Evolutionary conservation across 2,329 filamentous ascomycete species (phyloP).

Genomic region (Diplocarpon rosae): DNA sequence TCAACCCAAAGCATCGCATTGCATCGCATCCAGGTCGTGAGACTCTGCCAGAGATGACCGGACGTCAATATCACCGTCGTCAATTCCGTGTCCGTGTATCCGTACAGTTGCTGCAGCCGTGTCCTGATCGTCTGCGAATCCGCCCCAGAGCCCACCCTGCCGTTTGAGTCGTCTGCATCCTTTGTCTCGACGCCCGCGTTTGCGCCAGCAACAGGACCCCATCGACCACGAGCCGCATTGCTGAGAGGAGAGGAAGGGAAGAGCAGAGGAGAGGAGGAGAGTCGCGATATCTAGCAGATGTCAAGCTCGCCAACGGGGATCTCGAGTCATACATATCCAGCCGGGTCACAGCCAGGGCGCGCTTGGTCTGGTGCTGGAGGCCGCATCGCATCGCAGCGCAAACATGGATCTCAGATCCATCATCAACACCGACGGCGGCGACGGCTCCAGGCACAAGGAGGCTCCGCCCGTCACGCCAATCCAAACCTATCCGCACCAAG

Average conservation of each 20-base stretch:
- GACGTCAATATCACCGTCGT: constrained; percentile 2
- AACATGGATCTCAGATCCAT: constrained; percentile 42
- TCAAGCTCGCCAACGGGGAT: constrained; percentile 8
- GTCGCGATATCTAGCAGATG: constrained; percentile 18
- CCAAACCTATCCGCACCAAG: constrained; percentile 21
- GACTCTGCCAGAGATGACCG: not conserved
- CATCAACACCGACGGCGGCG: constrained; percentile 33
- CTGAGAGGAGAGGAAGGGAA: not conserved
- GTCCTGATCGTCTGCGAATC: constrained; percentile 4
- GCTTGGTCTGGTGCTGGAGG: constrained; percentile 17
- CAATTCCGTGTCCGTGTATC: not conserved
- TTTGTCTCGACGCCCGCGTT: constrained; percentile 16
- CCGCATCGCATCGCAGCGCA: constrained; percentile 23
- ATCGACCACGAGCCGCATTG: constrained; percentile 7
- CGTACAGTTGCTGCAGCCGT: constrained; percentile 8
- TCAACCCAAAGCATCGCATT: not conserved
- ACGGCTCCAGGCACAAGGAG: constrained; percentile 16
- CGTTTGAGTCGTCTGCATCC: constrained; percentile 5
- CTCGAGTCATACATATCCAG: constrained; percentile 15
- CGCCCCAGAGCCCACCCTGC: constrained; percentile 2
- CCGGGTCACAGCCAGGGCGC: constrained; percentile 13
- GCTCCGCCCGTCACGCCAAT: constrained; percentile 26
- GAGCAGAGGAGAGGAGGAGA: not conserved
- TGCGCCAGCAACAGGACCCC: constrained; percentile 17
- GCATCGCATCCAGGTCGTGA: not conserved